A percentile compares a stretch with the other conserved stretches of the same genome.
Evolutionary conservation across 2,329 filamentous ascomycete genomes (phyloP).

Genomic region (Pyrenochaeta sp.): DNA sequence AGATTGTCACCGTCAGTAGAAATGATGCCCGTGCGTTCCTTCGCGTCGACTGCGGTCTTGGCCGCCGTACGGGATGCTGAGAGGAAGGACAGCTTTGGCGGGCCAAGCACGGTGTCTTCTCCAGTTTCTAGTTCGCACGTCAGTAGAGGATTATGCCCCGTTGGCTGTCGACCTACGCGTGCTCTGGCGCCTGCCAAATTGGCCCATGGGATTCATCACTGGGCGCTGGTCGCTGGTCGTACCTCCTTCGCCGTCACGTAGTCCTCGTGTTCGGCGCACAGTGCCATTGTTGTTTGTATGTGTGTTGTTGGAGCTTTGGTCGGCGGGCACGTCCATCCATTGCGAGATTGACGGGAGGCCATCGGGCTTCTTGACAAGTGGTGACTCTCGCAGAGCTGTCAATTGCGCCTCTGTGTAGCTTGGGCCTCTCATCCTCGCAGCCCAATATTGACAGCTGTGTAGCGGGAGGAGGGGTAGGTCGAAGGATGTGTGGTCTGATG

Average conservation of each 20-base stretch:
- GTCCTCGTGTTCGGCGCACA: slow-evolving; percentile 31
- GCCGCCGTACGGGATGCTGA: slow-evolving; percentile 68
- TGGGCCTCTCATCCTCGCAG: slow-evolving; percentile 37
- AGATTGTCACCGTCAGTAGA: slow-evolving; percentile 50
- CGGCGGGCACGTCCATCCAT: slow-evolving; percentile 83
- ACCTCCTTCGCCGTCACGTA: slow-evolving; percentile 37
- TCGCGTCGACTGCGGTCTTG: slow-evolving; percentile 50
- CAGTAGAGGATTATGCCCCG: slow-evolving; percentile 48
- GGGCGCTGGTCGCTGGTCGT: slow-evolving; percentile 37
- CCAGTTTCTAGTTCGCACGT: slow-evolving; percentile 58
- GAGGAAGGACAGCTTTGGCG: slow-evolving; percentile 82
- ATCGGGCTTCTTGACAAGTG: slow-evolving; percentile 80
- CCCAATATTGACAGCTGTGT: slow-evolving; percentile 12
- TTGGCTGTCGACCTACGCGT: slow-evolving; percentile 59
- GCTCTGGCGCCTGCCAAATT: slow-evolving; percentile 42
- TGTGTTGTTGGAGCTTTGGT: slow-evolving; percentile 35
- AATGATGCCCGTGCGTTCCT: slow-evolving; percentile 43
- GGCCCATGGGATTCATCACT: slow-evolving; percentile 46
- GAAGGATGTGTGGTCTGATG: slow-evolving; percentile 7
- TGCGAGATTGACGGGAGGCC: slow-evolving; percentile 84
- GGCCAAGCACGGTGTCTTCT: slow-evolving; percentile 86
- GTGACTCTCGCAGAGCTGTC: slow-evolving; percentile 78
- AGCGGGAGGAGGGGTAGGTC: slow-evolving; percentile 24
- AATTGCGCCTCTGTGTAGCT: slow-evolving; percentile 79
- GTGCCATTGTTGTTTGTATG: slow-evolving; percentile 31